Conservation (phyloP, 2,329 filamentous ascomycete species). For the Colletotrichum navitas region DNA sequence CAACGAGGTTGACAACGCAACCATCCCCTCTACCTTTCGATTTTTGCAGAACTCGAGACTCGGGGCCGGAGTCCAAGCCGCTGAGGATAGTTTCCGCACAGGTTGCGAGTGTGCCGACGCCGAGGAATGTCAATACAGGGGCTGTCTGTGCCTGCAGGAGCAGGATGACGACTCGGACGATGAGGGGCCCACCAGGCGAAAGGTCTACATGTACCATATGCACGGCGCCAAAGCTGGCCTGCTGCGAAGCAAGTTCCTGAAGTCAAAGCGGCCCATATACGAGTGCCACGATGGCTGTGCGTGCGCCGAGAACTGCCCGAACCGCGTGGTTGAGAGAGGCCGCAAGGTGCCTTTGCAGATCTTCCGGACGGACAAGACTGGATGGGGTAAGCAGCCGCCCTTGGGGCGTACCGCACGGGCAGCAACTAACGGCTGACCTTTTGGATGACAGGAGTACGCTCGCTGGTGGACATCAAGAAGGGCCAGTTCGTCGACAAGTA, state of each 20-base stretch:
- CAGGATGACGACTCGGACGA: constrained; percentile 65
- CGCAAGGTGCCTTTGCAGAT: constrained; percentile 79
- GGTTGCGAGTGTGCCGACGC: constrained; percentile 77
- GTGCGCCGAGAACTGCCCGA: constrained; percentile 75
- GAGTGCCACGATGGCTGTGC: constrained; percentile 82
- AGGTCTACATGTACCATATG: constrained; percentile 74
- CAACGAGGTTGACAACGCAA: constrained; percentile 70
- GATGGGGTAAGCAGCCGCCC: constrained; percentile 73
- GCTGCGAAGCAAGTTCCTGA: constrained; percentile 64
- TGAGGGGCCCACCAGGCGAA: constrained; percentile 31
- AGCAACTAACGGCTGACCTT: not conserved
- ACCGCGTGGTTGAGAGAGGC: constrained; percentile 81
- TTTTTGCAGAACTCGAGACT: constrained; percentile 76
- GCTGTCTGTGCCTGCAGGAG: constrained; percentile 78
- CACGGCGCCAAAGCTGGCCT: constrained; percentile 65
- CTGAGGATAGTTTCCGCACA: constrained; percentile 71
- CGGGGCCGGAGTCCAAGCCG: constrained; percentile 69
- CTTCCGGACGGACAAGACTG: constrained; percentile 78
- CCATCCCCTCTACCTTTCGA: constrained; percentile 72
- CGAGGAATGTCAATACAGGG: constrained; percentile 74
- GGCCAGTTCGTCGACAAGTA: constrained; percentile 88
- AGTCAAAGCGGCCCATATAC: constrained; percentile 75
- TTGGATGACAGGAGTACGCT: constrained; percentile 67
- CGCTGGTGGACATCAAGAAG: constrained; percentile 71
- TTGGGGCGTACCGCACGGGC: not conserved